Conservation (phyloP, 139 green algal genomes). For the Ettlia oleoabundans region DNA sequence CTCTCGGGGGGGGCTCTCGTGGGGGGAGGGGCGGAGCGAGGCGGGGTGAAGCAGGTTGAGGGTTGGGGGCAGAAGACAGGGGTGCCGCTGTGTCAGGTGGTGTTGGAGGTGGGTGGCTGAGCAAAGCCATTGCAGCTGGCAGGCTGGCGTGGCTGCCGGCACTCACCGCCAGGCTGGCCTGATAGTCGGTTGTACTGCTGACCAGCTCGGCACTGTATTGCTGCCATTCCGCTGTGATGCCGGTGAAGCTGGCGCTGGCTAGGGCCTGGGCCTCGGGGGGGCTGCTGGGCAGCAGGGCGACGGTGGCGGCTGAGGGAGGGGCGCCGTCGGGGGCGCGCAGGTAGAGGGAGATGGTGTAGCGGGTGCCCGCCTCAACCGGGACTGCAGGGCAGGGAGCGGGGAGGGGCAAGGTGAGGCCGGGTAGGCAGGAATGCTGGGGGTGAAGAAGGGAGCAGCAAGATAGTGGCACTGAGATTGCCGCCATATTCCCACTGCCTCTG, state of each 20-base stretch:
- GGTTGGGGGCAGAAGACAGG: not conserved
- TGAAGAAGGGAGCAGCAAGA: too few relatives aligned
- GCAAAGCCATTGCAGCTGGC: not conserved
- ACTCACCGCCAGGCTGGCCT: constrained; percentile 24
- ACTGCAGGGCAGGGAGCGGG: constrained; percentile 17
- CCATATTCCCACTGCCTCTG: too few relatives aligned
- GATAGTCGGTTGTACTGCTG: not conserved
- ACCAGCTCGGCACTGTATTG: not conserved
- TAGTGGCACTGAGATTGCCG: too few relatives aligned
- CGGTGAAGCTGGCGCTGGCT: not conserved
- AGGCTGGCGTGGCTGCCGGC: too few relatives aligned
- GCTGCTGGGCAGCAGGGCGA: not conserved
- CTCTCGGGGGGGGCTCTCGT: too few relatives aligned
- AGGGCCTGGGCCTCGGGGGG: not conserved
- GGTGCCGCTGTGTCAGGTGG: not conserved
- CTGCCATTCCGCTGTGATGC: constrained; percentile 7
- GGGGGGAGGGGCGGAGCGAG: too few relatives aligned
- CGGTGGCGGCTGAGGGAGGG: not conserved
- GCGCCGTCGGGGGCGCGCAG: not conserved
- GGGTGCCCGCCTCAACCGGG: not conserved
- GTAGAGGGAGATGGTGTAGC: constrained; percentile 27
- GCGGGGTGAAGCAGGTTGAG: too few relatives aligned
- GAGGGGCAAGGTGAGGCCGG: too few relatives aligned
- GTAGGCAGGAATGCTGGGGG: too few relatives aligned
- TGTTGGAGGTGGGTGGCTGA: too few relatives aligned